These are phyloP conservation scores for Fusarium sp. DNA, from an alignment of 2,329 filamentous ascomycete genomes.

Conservation along the genomic window DNA sequence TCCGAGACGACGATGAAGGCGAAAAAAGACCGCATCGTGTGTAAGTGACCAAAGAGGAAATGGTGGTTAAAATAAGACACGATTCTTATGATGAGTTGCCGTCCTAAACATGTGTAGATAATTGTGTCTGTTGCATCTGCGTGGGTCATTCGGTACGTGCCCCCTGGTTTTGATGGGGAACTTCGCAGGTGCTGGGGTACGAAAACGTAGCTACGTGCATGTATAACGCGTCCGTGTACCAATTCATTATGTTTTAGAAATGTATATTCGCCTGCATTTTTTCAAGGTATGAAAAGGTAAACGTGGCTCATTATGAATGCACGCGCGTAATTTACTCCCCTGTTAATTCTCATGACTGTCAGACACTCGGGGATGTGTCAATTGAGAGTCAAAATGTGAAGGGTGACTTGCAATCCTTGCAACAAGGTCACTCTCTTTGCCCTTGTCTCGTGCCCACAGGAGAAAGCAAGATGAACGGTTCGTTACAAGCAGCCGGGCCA, in stretches of 20 bases:
- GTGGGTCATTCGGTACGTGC: not conserved
- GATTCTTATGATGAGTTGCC: not conserved
- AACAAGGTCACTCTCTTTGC: conserved; percentile 1
- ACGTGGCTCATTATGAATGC: not conserved
- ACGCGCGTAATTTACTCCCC: conserved; percentile 3
- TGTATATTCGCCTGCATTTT: not conserved
- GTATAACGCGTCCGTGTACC: not conserved
- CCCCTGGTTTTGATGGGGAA: not conserved
- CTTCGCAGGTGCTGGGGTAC: not conserved
- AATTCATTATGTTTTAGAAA: not conserved
- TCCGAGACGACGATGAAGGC: conserved; percentile 14
- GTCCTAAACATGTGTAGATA: not conserved
- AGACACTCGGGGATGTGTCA: conserved; percentile 11
- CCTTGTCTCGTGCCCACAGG: conserved; percentile 22
- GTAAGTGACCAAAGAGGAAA: not conserved
- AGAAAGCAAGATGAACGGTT: conserved; percentile 32
- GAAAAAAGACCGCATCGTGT: not conserved
- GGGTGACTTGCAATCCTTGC: conserved; percentile 21
- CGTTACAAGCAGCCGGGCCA: conserved; percentile 20
- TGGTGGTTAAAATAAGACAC: not conserved
- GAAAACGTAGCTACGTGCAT: conserved; percentile 8
- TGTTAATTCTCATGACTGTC: conserved; percentile 20
- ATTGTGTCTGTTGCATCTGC: not conserved
- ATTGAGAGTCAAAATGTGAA: not conserved
- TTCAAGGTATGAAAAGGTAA: not conserved